Conservation (phyloP, 371 early-diverging fungal species). For the Rhizopus arrhizus region DNA sequence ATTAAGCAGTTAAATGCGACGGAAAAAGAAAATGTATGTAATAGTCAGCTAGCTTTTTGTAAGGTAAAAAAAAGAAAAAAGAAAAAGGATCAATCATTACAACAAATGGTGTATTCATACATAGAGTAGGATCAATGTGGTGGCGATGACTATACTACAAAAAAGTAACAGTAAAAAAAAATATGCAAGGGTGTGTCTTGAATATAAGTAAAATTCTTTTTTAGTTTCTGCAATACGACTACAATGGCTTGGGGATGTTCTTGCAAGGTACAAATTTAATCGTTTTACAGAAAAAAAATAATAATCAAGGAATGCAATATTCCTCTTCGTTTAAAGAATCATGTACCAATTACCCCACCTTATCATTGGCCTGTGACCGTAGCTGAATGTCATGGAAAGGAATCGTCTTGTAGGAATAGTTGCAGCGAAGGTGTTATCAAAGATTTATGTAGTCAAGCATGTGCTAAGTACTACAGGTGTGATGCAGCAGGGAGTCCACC, state of each 20-base stretch:
- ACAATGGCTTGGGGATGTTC: constrained; percentile 23
- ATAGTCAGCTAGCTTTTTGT: constrained; percentile 14
- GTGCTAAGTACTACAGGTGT: constrained; percentile 29
- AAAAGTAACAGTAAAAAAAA: constrained; percentile 11
- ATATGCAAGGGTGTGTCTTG: background rate
- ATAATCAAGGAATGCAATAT: background rate
- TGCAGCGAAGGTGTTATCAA: constrained; percentile 26
- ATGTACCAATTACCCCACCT: constrained; percentile 43
- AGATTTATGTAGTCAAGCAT: constrained; percentile 26
- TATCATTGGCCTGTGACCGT: constrained; percentile 40
- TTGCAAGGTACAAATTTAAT: constrained; percentile 15
- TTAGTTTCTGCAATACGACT: constrained; percentile 16
- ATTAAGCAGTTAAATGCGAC: constrained; percentile 11
- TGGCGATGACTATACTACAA: background rate
- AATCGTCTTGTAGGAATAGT: constrained; percentile 21
- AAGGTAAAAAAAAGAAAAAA: constrained; percentile 1
- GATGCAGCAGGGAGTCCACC: constrained; percentile 31
- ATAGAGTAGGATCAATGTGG: constrained; percentile 17
- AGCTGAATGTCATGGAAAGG: constrained; percentile 39
- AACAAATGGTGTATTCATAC: too few species aligned
- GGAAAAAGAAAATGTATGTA: constrained; percentile 10
- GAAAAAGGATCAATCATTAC: background rate
- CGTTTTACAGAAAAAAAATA: background rate
- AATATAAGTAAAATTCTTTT: background rate
- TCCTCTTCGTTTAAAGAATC: constrained; percentile 20